Base-by-base conservation (phyloP, 768 basidiomycete species). In the Leccinum rimulosum region DNA sequence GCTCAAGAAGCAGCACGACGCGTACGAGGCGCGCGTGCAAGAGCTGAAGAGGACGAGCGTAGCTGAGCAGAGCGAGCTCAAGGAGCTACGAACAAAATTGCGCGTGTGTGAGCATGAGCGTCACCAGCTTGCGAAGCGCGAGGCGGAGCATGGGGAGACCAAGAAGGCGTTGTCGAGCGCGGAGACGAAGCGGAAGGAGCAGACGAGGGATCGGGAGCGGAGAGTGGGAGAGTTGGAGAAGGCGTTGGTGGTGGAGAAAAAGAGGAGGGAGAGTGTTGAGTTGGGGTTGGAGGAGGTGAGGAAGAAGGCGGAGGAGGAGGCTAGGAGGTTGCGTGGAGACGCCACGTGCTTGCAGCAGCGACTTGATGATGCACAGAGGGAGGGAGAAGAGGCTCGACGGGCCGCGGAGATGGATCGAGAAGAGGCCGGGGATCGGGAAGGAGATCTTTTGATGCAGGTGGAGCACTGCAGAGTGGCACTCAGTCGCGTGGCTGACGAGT, bases 1-100 rank as follows among this genome's bases (percentile, higher is more conserved):
- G 65, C 77, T 85, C 57, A 86, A 81, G 77, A 87, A 83, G 67
- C 85, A 86, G 58, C 80, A 76, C 30, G 82, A 84, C 4, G 58
- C 73, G 5, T 78, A 84, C 48, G 88, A 89, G 31, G 61, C 71
- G n/a, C 82, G 84, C 43, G 64, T 88, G 3, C 83, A 84, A 43
- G 88, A 88, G 52, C 73, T 85, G 59, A 88, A 83, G 70, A 84
- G 80, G 64, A 57, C 71, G 19, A 73, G 75, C 17, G 60, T 71
- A 0, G 61, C 75, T 0, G 86, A 88, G 58, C 83, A 88, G 65
- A 71, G 76, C 0, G 87, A 90, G 68, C 68, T 88, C 66, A 89
- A 84, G 65, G 86, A 85, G 22, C 68, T 88, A 5, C 81, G 83
- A 15, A 67, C 76, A 40, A 89, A 86, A 70, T 74, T 89, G 31